These are phyloP conservation scores for Blepharisma undulans DNA, from an alignment of 169 alveolate genomes.

Conservation along the genomic window DNA sequence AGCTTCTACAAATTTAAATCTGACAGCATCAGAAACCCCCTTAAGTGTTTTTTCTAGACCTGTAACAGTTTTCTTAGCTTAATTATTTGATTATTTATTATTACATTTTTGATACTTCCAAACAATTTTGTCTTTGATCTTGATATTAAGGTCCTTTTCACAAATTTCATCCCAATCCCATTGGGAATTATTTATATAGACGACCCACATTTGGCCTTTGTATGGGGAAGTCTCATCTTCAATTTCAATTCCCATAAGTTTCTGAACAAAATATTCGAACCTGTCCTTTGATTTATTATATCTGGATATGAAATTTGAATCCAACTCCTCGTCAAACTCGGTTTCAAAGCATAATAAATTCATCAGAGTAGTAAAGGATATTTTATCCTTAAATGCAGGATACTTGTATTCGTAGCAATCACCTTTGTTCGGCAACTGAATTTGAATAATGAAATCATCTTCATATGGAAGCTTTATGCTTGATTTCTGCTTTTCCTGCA, in stretches of 20 bases:
- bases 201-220: conserved; percentile 27
- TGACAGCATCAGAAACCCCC: background rate
- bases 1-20: background rate
- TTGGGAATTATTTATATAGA: conserved; percentile 1
- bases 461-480: background rate
- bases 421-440: background rate
- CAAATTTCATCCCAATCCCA: conserved; percentile 6
- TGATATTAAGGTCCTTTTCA: background rate
- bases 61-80: background rate
- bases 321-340: background rate
- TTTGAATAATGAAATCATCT: background rate
- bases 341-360: conserved; percentile 1
- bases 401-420: background rate
- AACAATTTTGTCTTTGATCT: background rate
- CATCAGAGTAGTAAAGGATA: conserved; percentile 8
- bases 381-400: background rate
- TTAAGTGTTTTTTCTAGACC: background rate
- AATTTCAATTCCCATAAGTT: conserved; percentile 19
- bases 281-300: background rate
- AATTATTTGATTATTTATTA: too few relatives aligned
- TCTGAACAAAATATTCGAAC: conserved; percentile 11
- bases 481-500: background rate
- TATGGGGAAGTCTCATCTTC: conserved; percentile 15
- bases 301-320: conserved; percentile 31
- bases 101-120: background rate